phyloP scores from a whole-genome alignment of 208 protist genomes.

The Leishmania mexicana region DNA sequence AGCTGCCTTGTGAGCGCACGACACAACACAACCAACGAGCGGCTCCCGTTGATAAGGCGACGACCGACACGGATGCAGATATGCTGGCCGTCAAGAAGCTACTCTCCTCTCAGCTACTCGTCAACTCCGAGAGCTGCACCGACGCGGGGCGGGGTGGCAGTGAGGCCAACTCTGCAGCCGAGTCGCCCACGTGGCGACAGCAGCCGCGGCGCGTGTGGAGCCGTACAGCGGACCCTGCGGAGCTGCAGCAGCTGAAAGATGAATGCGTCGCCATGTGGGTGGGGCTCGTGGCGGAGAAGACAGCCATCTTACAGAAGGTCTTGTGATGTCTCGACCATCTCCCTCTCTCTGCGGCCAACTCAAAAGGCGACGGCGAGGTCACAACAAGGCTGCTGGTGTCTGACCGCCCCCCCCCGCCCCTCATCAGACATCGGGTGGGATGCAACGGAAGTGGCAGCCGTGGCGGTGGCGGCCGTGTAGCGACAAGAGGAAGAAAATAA shows the following conservation, averaged over 20 bases:
- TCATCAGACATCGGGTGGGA: too few species aligned
- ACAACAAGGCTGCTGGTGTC: not conserved
- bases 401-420: too few species aligned
- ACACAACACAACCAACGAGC: too few species aligned
- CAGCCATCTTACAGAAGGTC: not conserved
- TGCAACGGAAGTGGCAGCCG: too few species aligned
- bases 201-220: slow-evolving; percentile 16
- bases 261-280: slow-evolving; percentile 11
- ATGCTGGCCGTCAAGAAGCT: not conserved
- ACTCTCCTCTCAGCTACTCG: not conserved
- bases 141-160: not conserved
- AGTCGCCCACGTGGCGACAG: not conserved
- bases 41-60: not conserved
- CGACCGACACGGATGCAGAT: not conserved
- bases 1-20: too few species aligned
- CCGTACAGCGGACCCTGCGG: slow-evolving; percentile 7
- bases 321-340: not conserved
- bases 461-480: too few species aligned
- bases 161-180: not conserved
- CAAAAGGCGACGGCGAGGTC: not conserved
- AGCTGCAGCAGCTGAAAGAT: slow-evolving; percentile 11
- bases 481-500: too few species aligned
- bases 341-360: not conserved
- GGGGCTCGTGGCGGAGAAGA: slow-evolving; percentile 12
- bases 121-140: not conserved